phyloP scores from a whole-genome alignment of 2,329 filamentous ascomycete species.

The Metarhizium humberi region DNA sequence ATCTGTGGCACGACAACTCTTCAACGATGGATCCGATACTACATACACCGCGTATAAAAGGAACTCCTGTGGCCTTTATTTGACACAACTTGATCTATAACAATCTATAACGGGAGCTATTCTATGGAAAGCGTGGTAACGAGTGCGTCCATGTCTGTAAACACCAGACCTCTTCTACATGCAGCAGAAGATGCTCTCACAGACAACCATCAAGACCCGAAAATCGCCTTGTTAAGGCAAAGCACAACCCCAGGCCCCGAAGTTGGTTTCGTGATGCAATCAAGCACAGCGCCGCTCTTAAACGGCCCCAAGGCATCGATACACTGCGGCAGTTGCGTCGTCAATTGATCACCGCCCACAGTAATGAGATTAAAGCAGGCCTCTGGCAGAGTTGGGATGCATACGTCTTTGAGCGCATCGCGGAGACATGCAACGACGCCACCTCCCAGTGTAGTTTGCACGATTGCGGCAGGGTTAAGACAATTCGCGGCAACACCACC shows the following conservation, averaged over 20 bases:
- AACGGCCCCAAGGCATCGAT: conserved; percentile 6
- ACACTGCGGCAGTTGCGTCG: neutral
- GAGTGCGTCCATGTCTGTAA: too few species aligned
- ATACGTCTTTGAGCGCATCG: neutral
- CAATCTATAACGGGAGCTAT: too few species aligned
- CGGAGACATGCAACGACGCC: conserved; percentile 6
- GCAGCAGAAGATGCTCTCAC: too few species aligned
- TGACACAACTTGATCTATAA: too few species aligned
- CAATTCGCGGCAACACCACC: neutral
- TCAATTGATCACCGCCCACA: neutral
- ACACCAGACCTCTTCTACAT: too few species aligned
- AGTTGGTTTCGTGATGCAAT: neutral
- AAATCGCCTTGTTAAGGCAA: neutral
- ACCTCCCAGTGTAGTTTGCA: neutral
- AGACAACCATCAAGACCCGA: neutral
- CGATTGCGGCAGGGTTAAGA: neutral
- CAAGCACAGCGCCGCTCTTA: neutral
- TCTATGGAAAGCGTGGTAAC: too few species aligned
- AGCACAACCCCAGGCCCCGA: neutral
- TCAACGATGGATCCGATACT: too few species aligned
- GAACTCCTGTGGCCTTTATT: too few species aligned
- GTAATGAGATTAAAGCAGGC: conserved; percentile 4
- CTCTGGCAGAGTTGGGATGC: conserved; percentile 6
- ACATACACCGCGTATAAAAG: too few species aligned
- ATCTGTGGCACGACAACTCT: too few species aligned